Conservation (phyloP, 2,329 filamentous ascomycete genomes). For the Botrytis deweyae region DNA sequence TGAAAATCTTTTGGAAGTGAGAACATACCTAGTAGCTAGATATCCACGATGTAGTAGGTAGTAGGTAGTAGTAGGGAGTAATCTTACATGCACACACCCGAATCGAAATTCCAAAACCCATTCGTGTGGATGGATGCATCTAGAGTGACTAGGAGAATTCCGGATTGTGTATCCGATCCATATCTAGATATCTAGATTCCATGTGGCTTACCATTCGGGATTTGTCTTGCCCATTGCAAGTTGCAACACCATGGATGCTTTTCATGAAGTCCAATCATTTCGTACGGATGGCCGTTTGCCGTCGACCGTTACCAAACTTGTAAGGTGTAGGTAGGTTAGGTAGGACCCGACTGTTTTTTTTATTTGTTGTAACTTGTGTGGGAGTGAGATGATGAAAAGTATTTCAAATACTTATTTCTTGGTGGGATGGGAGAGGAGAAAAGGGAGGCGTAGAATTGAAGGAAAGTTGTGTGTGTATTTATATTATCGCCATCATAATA, state of each 20-base stretch:
- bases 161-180: neutral
- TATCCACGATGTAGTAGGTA: neutral
- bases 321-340: neutral
- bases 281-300: neutral
- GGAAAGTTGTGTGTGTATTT: no score
- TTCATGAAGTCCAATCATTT: neutral
- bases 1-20: neutral
- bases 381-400: neutral
- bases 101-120: neutral
- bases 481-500: no score
- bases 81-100: neutral
- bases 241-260: neutral
- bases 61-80: neutral
- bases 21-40: neutral
- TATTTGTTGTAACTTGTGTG: neutral
- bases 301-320: neutral
- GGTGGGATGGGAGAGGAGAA: neutral
- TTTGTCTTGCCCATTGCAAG: neutral
- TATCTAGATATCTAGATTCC: neutral
- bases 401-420: neutral
- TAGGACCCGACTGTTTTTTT: neutral
- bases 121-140: neutral
- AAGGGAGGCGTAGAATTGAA: neutral
- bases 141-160: conserved; percentile 14
- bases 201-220: conserved; percentile 9